A percentile compares a stretch with the other conserved stretches of the same genome.
phyloP scores from a whole-genome alignment of 1,284 basidiomycete species.

The Lentinus polychrous region DNA sequence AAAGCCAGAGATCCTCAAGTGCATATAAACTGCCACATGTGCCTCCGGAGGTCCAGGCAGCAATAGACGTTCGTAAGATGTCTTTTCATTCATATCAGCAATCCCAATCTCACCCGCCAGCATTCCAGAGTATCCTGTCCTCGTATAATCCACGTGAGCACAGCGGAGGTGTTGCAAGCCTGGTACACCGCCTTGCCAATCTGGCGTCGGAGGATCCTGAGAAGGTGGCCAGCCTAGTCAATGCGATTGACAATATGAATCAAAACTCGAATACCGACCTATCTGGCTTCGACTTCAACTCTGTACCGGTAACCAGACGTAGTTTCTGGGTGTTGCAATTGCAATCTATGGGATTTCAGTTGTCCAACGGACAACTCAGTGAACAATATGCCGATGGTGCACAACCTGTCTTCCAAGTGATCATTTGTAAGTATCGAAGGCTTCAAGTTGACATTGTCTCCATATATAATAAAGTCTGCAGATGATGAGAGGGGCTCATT shows the following conservation, averaged over 20 bases:
- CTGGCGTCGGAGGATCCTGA: not conserved
- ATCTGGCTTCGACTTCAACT: constrained; percentile 20
- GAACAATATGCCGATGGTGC: constrained; percentile 11
- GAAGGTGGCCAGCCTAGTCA: too few relatives aligned
- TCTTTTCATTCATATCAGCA: too few relatives aligned
- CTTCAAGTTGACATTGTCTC: too few relatives aligned
- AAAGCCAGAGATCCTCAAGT: too few relatives aligned
- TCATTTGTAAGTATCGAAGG: constrained; percentile 22
- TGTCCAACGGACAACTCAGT: constrained; percentile 5
- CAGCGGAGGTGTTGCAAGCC: too few relatives aligned
- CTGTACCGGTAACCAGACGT: constrained; percentile 19
- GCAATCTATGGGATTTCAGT: constrained; percentile 12
- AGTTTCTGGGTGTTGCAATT: constrained; percentile 29
- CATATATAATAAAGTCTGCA: constrained; percentile 3
- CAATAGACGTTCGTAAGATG: too few relatives aligned
- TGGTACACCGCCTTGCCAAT: not conserved
- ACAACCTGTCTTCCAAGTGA: constrained; percentile 18
- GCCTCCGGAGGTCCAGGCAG: too few relatives aligned
- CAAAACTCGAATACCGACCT: not conserved
- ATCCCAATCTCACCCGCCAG: too few relatives aligned
- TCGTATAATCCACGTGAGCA: not conserved
- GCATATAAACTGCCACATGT: too few relatives aligned
- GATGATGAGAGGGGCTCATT: constrained; percentile 19
- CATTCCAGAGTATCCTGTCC: too few relatives aligned
- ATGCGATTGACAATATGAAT: not conserved